A percentile compares a stretch with the other conserved stretches of the same genome.
These are phyloP conservation scores for Acorus gramineus DNA, from an alignment of 106 monocot genomes.

Conservation along the genomic window DNA sequence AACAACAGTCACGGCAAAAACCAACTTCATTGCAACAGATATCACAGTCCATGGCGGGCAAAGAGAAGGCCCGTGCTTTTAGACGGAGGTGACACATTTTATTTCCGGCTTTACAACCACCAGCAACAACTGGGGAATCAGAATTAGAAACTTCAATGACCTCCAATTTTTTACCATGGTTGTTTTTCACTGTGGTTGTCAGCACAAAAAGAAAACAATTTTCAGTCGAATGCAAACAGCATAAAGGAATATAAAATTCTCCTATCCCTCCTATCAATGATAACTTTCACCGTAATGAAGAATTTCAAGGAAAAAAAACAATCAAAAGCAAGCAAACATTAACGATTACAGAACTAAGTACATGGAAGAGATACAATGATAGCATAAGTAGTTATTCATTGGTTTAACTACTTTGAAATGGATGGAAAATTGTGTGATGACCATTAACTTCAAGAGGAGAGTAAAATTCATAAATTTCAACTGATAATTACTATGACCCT, in stretches of 20 bases:
- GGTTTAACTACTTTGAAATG: too few relatives aligned
- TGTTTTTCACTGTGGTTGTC: not conserved
- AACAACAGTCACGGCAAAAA: slow-evolving; percentile 80
- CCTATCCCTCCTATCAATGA: too few relatives aligned
- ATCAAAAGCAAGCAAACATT: too few relatives aligned
- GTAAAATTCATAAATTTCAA: too few relatives aligned
- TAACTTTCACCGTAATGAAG: too few relatives aligned
- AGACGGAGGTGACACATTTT: slow-evolving; percentile 22
- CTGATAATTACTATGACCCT: too few relatives aligned
- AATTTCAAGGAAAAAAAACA: too few relatives aligned
- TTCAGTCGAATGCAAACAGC: not conserved
- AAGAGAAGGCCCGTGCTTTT: slow-evolving; percentile 7
- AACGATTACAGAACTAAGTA: too few relatives aligned
- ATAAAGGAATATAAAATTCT: not conserved
- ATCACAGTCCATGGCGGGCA: slow-evolving; percentile 40
- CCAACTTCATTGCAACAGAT: slow-evolving; percentile 59
- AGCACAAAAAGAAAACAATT: not conserved
- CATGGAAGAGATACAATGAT: too few relatives aligned
- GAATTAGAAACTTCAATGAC: slow-evolving; percentile 8
- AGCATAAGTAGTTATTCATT: too few relatives aligned
- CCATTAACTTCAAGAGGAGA: too few relatives aligned
- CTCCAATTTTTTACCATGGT: not conserved
- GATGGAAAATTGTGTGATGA: too few relatives aligned
- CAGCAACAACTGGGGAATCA: slow-evolving; percentile 6
- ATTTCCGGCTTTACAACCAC: slow-evolving; percentile 62